Evolutionary conservation across 2,329 filamentous ascomycete genomes (phyloP).

Genomic region (Metarhizium robertsii): DNA sequence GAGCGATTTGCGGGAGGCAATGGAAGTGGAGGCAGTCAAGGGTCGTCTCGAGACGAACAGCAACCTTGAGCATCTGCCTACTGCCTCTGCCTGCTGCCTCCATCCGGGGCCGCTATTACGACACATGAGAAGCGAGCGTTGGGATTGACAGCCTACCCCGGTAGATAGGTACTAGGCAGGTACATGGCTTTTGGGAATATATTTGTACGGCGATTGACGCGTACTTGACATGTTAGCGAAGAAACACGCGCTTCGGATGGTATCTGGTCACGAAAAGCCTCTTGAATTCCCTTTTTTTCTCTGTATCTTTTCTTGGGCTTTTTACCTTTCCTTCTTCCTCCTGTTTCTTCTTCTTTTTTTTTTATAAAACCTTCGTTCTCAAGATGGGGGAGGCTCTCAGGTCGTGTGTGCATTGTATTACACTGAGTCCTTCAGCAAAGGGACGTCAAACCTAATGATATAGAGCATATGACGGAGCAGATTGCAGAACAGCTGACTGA

Average conservation of each 20-base stretch:
- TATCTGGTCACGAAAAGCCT: neutral
- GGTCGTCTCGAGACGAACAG: conserved; percentile 19
- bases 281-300: neutral
- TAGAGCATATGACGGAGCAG: neutral
- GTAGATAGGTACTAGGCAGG: too few species aligned
- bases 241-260: neutral
- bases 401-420: neutral
- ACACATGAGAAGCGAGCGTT: too few species aligned
- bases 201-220: too few species aligned
- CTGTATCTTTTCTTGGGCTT: neutral
- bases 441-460: neutral
- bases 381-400: neutral
- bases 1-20: conserved; percentile 26
- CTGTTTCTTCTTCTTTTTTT: neutral
- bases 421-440: neutral
- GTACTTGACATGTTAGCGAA: neutral
- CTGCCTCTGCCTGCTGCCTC: too few species aligned
- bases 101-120: too few species aligned
- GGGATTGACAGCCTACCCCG: too few species aligned
- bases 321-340: neutral
- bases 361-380: neutral
- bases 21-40: conserved; percentile 16
- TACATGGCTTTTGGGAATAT: too few species aligned
- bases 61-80: conserved; percentile 8
- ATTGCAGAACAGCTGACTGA: neutral